A percentile compares a stretch with the other conserved stretches of the same genome.
Conservation (phyloP, 2,329 filamentous ascomycete genomes). For the Magnaporthiopsis incrustans region DNA sequence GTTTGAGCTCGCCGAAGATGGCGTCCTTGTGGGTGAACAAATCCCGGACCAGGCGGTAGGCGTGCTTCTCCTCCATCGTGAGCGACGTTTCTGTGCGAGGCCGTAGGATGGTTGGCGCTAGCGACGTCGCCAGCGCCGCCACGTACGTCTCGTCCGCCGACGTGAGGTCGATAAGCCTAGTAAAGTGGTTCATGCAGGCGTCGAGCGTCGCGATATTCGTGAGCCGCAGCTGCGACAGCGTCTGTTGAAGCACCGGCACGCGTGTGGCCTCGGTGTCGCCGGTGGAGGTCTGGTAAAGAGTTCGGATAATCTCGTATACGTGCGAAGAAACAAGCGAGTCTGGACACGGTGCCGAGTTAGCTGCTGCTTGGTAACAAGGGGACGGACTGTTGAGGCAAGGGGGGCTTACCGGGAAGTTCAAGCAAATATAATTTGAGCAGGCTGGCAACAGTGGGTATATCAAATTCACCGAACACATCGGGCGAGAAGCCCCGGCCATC, state of each 20-base stretch:
- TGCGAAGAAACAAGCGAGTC: constrained; percentile 98
- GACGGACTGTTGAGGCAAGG: too few species aligned
- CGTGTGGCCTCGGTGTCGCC: constrained; percentile 72
- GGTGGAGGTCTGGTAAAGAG: constrained; percentile 78
- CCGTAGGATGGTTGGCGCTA: constrained; percentile 82
- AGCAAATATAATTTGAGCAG: constrained; percentile 90
- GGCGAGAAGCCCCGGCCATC: constrained; percentile 72
- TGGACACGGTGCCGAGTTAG: constrained; percentile 24
- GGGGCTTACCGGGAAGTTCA: constrained; percentile 73
- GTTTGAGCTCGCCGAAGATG: constrained; percentile 94
- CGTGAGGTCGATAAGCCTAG: constrained; percentile 89
- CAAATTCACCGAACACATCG: constrained; percentile 76
- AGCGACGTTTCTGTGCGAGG: constrained; percentile 82
- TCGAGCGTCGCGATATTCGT: constrained; percentile 99
- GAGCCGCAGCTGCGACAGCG: constrained; percentile 85
- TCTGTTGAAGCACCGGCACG: constrained; percentile 88
- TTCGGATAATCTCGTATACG: constrained; percentile 97
- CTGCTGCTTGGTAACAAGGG: neutral
- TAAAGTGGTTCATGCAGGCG: constrained; percentile 97
- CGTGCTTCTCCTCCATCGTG: constrained; percentile 92
- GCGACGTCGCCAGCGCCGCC: constrained; percentile 58
- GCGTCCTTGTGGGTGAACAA: constrained; percentile 89
- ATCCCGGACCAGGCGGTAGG: constrained; percentile 82
- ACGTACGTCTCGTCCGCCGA: constrained; percentile 89
- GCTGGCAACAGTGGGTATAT: constrained; percentile 89